Conservation (phyloP, 768 basidiomycete species). For the Mycena rebaudengoi region DNA sequence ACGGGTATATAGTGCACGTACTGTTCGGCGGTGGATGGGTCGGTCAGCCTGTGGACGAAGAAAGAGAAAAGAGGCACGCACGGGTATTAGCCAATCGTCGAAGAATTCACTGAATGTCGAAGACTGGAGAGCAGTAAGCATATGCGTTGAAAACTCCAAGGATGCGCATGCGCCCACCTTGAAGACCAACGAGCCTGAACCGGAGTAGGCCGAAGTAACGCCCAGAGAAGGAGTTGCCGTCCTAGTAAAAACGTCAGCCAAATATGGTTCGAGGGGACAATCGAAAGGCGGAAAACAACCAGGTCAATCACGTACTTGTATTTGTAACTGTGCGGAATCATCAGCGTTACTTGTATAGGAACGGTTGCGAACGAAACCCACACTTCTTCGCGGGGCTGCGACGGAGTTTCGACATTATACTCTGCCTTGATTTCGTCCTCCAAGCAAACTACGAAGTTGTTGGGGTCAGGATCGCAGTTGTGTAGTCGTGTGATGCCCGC, state of each 20-base stretch:
- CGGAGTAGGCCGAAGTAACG: neutral
- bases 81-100: conserved; percentile 12
- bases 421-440: neutral
- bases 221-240: conserved; percentile 7
- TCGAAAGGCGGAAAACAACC: too few species aligned
- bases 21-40: too few species aligned
- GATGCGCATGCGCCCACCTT: conserved; percentile 11
- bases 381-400: neutral
- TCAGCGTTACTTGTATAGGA: too few species aligned
- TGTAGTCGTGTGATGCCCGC: too few species aligned
- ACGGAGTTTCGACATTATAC: neutral
- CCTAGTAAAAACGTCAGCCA: too few species aligned
- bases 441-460: too few species aligned
- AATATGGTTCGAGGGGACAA: too few species aligned
- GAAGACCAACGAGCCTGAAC: neutral
- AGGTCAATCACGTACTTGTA: conserved; percentile 7
- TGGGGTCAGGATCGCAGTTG: too few species aligned
- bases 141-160: neutral
- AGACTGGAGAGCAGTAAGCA: neutral
- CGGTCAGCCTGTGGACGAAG: too few species aligned
- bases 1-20: conserved; percentile 17
- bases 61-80: too few species aligned
- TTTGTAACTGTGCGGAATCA: too few species aligned
- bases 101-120: conserved; percentile 6
- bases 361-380: too few species aligned